Percentiles rank a stretch among this genome's conserved stretches.
Conservation (phyloP, 331 rosid genomes). For the Quercus lobata region DNA sequence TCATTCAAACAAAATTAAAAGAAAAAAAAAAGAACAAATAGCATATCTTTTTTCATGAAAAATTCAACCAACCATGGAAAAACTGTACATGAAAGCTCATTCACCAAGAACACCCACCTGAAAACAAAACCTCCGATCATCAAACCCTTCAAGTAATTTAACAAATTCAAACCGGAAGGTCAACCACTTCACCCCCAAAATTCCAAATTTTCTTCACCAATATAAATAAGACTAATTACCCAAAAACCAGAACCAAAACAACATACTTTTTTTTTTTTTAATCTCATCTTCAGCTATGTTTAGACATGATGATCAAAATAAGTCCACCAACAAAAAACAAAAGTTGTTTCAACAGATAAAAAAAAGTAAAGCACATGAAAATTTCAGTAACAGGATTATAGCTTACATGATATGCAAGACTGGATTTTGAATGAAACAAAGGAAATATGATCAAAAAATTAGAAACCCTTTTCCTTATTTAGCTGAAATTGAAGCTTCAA, state of each 20-base stretch:
- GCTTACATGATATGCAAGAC: not conserved
- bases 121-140: conserved; percentile 15
- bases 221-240: not conserved
- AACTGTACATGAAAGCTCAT: not conserved
- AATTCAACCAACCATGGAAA: not conserved
- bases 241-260: not conserved
- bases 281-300: conserved; percentile 8
- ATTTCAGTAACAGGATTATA: not conserved
- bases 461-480: conserved; percentile 6
- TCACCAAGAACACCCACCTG: conserved; percentile 10
- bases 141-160: conserved; percentile 20
- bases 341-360: not conserved
- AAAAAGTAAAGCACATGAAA: not conserved
- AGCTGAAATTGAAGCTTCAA: conserved; percentile 16
- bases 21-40: not conserved
- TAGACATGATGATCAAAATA: conserved; percentile 18
- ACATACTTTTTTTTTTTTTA: not conserved
- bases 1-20: not conserved
- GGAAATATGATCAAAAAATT: conserved; percentile 18
- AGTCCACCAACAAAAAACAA: not conserved
- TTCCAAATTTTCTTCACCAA: not conserved
- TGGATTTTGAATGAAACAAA: conserved; percentile 4
- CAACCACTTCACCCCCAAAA: not conserved
- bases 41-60: not conserved
- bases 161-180: conserved; percentile 1